Evolutionary conservation across 2,329 filamentous ascomycete genomes (phyloP), one percentile per base, ranked within the genome.

Genomic region (Juglanconis sp.): DNA sequence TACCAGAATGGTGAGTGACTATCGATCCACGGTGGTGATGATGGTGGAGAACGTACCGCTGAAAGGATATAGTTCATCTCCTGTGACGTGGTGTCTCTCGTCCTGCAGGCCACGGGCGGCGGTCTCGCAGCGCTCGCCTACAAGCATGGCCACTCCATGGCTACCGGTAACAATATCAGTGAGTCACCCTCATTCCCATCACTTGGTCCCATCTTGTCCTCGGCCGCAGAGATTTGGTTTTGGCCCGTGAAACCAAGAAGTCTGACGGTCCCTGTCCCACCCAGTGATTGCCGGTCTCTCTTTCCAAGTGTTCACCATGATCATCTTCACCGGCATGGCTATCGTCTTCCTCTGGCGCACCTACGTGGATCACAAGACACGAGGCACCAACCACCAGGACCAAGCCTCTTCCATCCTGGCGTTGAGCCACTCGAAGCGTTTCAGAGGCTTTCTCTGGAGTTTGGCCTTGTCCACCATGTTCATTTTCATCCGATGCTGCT

Each of bases 401-500:
- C 72, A 76, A 64, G 71, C 74, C 63, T 72, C 73, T 7, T 66
- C 65, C 8, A 65, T 74, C 13, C 69, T 68, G 35, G 67, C 67
- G 8, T 70, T 81, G 44, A 76, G 81, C 36, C 61, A 69, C 46
- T 77, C 77, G 13, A 66, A 65, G 50, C 68, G 70, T 31, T 87
- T 88, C 73, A 76, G 75, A 57, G 75, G 76, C 11, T 88, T 88
- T 70, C 70, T 86, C 5, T 67, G 66, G n/a, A 83, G 81, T 10
- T 76, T 89, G 17, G 69, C 74, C 1, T 70, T 88, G 2, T 79
- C 85, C 2, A 87, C 86, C n/a, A 56, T 88, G 11, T 81, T 79
- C 65, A 85, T 91, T 67, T 82, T 90, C 63, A 82, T 83, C 67
- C 78, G 88, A 8, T 86, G 82, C 64, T 81, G 86, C 47, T 91